Evolutionary conservation across 768 basidiomycete species (phyloP).

Genomic region (Psilocybe cubensis): DNA sequence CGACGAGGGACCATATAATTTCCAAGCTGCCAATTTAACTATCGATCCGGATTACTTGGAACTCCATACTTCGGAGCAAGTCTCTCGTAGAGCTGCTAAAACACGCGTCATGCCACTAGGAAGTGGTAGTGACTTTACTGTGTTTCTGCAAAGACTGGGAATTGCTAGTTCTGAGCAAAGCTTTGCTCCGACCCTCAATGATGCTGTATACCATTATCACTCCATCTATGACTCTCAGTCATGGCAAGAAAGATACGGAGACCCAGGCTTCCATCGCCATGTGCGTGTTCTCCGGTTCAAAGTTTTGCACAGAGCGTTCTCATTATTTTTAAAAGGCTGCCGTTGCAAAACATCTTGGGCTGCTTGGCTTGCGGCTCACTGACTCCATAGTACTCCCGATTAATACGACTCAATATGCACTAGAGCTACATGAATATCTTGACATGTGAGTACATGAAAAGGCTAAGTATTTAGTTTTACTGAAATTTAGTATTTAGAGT

Average conservation of each 20-base stretch:
- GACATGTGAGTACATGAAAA: conserved; percentile 46
- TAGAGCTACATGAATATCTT: conserved; percentile 67
- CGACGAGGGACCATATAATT: conserved; percentile 57
- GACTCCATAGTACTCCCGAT: conserved; percentile 71
- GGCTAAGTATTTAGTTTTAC: background rate
- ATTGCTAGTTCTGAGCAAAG: conserved; percentile 50
- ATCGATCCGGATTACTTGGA: conserved; percentile 47
- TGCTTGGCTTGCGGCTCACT: conserved; percentile 62
- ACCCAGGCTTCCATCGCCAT: conserved; percentile 77
- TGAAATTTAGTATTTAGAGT: conserved; percentile 40
- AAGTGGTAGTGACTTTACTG: conserved; percentile 90
- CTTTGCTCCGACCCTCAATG: conserved; percentile 44
- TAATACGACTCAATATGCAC: conserved; percentile 77
- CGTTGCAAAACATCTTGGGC: conserved; percentile 68
- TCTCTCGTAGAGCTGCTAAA: conserved; percentile 32
- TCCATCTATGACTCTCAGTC: conserved; percentile 73
- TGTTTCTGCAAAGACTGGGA: conserved; percentile 82
- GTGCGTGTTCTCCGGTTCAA: conserved; percentile 38
- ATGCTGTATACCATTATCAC: conserved; percentile 78
- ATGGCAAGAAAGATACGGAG: conserved; percentile 79
- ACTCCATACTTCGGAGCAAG: conserved; percentile 40
- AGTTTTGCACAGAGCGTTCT: background rate
- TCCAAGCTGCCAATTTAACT: conserved; percentile 31
- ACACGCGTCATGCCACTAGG: conserved; percentile 66
- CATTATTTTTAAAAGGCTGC: conserved; percentile 49